Evolutionary conservation across 768 basidiomycete species (phyloP).

Genomic region (Rhizopogon sp.): DNA sequence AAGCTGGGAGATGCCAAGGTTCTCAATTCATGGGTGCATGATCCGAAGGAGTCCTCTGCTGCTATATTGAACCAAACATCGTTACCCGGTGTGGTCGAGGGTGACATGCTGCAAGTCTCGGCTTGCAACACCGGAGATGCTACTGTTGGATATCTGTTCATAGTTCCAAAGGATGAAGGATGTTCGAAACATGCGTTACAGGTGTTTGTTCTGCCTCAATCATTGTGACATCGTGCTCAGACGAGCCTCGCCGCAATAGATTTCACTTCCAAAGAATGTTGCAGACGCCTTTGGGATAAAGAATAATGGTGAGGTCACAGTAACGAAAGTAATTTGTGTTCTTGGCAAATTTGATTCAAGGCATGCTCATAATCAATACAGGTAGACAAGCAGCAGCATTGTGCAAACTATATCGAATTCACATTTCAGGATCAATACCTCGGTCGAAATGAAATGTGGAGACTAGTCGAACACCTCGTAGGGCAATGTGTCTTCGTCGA

Average conservation of each 20-base stretch:
- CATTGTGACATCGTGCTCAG: background rate
- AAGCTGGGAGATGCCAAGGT: conserved; percentile 58
- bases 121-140: conserved; percentile 35
- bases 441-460: conserved; percentile 96
- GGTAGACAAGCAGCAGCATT: conserved; percentile 62
- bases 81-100: conserved; percentile 77
- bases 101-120: conserved; percentile 62
- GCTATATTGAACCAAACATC: conserved; percentile 68
- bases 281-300: conserved; percentile 68
- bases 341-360: background rate
- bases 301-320: conserved; percentile 66
- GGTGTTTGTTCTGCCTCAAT: conserved; percentile 26
- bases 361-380: conserved; percentile 19
- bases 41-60: conserved; percentile 50
- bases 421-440: conserved; percentile 94
- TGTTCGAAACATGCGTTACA: conserved; percentile 60
- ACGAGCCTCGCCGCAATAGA: conserved; percentile 32
- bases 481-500: conserved; percentile 78
- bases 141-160: conserved; percentile 52
- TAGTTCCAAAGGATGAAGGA: conserved; percentile 60
- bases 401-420: conserved; percentile 81
- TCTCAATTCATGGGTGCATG: conserved; percentile 73
- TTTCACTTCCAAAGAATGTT: conserved; percentile 69
- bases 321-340: conserved; percentile 53
- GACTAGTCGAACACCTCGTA: conserved; percentile 76